These are phyloP conservation scores for Plectosphaerella cucumerina DNA, from an alignment of 2,329 filamentous ascomycete species.

Conservation along the genomic window DNA sequence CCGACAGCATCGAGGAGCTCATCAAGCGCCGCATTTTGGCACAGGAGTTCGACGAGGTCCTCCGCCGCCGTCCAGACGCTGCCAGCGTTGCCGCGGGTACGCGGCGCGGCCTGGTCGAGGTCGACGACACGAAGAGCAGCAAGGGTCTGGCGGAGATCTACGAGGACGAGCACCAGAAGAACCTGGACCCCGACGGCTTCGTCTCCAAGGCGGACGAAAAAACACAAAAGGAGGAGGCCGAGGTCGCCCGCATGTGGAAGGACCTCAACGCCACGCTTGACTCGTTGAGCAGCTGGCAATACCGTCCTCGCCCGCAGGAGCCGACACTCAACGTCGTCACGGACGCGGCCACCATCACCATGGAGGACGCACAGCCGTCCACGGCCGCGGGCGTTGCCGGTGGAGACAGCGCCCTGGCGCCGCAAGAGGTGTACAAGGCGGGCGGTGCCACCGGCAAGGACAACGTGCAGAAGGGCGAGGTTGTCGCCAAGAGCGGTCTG, in stretches of 20 bases:
- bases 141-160: conserved; percentile 89
- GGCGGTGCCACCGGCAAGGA: conserved; percentile 58
- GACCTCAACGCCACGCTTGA: conserved; percentile 78
- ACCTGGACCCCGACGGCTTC: conserved; percentile 72
- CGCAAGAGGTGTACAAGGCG: conserved; percentile 91
- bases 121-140: conserved; percentile 84
- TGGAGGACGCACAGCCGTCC: conserved; percentile 92
- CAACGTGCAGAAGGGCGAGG: conserved; percentile 60
- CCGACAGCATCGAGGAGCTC: conserved; percentile 85
- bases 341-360: conserved; percentile 84
- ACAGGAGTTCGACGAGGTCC: conserved; percentile 87
- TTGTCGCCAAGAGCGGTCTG: conserved; percentile 73
- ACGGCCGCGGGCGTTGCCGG: conserved; percentile 70
- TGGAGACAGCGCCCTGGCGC: conserved; percentile 73
- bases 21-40: conserved; percentile 91
- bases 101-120: conserved; percentile 69
- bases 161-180: conserved; percentile 83
- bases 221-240: conserved; percentile 73
- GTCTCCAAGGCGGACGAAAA: conserved; percentile 81
- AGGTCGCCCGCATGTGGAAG: conserved; percentile 80
- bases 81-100: conserved; percentile 55
- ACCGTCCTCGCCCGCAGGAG: conserved; percentile 82
- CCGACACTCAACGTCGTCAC: conserved; percentile 82
- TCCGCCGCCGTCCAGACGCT: conserved; percentile 74
- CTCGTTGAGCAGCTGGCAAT: conserved; percentile 88